Evolutionary conservation across 306 rosid genomes (phyloP).

Genomic region (Gynostemma pentaphyllum): DNA sequence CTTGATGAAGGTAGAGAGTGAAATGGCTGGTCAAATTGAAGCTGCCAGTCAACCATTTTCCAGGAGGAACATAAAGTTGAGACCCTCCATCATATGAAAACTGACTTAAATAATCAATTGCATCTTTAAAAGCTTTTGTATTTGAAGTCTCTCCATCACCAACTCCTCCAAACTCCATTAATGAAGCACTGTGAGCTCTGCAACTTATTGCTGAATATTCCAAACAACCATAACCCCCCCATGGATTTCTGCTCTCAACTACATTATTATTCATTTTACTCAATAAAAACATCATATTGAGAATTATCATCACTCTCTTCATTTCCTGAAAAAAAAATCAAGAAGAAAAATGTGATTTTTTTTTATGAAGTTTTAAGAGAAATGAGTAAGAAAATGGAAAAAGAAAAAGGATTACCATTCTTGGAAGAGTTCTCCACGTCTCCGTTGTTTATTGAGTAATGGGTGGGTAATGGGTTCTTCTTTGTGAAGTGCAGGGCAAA

Average conservation of each 20-base stretch:
- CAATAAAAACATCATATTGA: no score
- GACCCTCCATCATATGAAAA: conserved; percentile 25
- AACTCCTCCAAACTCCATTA: conserved; percentile 38
- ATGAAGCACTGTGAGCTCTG: conserved; percentile 35
- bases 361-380: no score
- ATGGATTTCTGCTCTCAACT: background rate
- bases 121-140: conserved; percentile 32
- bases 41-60: conserved; percentile 60
- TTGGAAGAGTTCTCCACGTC: no score
- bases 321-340: no score
- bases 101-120: conserved; percentile 19
- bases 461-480: no score
- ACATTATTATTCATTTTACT: no score
- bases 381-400: no score
- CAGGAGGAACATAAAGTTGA: conserved; percentile 36
- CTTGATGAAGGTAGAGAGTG: conserved; percentile 69
- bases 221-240: background rate
- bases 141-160: conserved; percentile 42
- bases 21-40: conserved; percentile 84
- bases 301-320: no score
- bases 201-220: conserved; percentile 33
- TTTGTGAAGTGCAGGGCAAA: no score
- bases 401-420: no score
- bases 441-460: no score
- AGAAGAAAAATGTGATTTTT: no score